Evolutionary conservation across 148 eudicot species (phyloP).

Genomic region (Chenopodium quinoa): DNA sequence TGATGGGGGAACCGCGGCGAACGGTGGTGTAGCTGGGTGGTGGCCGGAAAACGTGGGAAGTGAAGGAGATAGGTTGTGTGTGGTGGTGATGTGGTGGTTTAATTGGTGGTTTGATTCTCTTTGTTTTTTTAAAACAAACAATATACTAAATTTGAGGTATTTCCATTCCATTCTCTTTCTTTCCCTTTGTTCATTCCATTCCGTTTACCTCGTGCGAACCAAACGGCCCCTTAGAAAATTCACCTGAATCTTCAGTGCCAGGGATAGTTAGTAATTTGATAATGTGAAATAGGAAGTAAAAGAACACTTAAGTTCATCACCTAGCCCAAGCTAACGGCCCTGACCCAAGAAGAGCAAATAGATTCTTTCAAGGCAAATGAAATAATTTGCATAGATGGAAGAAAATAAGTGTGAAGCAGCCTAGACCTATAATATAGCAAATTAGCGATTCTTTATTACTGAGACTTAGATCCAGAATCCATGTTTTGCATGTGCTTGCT

Average conservation of each 20-base stretch:
- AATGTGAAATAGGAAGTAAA: background rate
- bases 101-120: too few species aligned
- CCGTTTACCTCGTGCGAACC: too few species aligned
- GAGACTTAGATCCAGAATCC: background rate
- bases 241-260: background rate
- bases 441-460: background rate
- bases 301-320: background rate
- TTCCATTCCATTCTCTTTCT: too few species aligned
- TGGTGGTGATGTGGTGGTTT: too few species aligned
- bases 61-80: too few species aligned
- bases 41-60: too few species aligned
- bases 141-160: too few species aligned
- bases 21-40: too few species aligned
- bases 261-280: background rate
- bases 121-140: too few species aligned
- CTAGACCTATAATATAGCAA: background rate
- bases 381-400: background rate
- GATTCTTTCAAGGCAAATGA: background rate
- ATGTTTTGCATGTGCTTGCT: slow-evolving; percentile 5
- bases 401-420: background rate
- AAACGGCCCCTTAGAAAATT: background rate
- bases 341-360: background rate
- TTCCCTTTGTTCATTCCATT: too few species aligned
- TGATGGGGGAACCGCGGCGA: too few species aligned
- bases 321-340: background rate